phyloP scores from a whole-genome alignment of 305 asterid species.

The Fraxinus ornus region DNA sequence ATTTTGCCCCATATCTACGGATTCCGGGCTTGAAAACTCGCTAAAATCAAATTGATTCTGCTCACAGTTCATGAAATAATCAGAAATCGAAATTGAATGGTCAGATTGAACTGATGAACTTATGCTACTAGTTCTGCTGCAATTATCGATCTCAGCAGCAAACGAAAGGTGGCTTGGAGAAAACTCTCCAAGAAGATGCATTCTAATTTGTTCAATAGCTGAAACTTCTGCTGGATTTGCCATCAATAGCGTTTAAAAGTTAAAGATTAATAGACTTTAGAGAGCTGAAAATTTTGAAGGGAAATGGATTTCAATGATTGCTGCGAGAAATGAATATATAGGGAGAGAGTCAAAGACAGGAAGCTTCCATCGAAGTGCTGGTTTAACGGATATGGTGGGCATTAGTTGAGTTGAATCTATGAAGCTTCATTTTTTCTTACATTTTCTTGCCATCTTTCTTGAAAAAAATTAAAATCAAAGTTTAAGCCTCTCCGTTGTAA shows the following conservation, averaged over 20 bases:
- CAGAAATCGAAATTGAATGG: constrained; percentile 14
- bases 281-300: neutral
- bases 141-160: neutral
- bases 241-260: neutral
- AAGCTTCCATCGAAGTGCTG: constrained; percentile 2
- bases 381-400: neutral
- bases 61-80: neutral
- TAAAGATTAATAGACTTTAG: too few species aligned
- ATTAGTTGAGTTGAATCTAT: neutral
- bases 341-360: neutral
- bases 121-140: neutral
- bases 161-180: neutral
- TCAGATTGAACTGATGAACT: constrained; percentile 21
- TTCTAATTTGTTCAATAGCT: neutral
- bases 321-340: neutral
- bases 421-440: neutral
- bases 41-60: neutral
- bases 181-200: constrained; percentile 39
- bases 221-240: constrained; percentile 10
- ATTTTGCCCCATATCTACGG: neutral
- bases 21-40: neutral
- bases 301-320: neutral
- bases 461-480: too few species aligned
- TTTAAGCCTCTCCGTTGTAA: neutral
- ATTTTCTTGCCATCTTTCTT: too few species aligned